Base-by-base conservation (phyloP, 768 basidiomycete genomes). In the Sporobolomyces roseus region DNA sequence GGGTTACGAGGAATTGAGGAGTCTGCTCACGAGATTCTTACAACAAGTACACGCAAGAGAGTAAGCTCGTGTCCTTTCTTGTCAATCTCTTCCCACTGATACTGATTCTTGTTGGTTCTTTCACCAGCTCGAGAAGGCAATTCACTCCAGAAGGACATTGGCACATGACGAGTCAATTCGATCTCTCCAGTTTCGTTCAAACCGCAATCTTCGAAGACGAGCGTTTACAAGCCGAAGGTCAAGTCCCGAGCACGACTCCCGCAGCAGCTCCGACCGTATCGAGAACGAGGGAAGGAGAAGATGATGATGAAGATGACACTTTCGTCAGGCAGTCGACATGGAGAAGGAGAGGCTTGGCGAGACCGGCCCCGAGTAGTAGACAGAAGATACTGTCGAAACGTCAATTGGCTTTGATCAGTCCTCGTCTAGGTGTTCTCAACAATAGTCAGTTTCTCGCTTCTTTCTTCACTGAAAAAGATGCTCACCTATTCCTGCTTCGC, bases 131-230 rank as follows among this genome's bases (percentile, higher is more conserved):
- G 35, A 80, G 93, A 36, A 83, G 86, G 63, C 84, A 86, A 0
- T 98, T 99, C 79, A 86, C 88, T 36, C 88, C 90, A 0, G 79
- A 83, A 4, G 87, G 86, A 35, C 90, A 93, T 73, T 99, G 93
- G 93, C 83, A 92, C 21, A 84, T 80, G 80, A 79, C 79, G 8
- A 80, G 81, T 32, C 81, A 84, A 43, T 79, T 84, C n/a, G 87
- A 89, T 70, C 79, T 88, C 73, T 75, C 76, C 13, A 83, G 84
- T 0, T 99, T 99, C 77, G 83, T 93, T 14, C 89, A 93, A 65
- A 92, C 93, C 4, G 94, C 89, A 12, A 82, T 92, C 43, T 81
- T 83, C 62, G 90, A 91, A 77, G 89, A 90, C 66, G 83, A 83
- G 61, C 82, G 76, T n/a, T 71, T 80, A 10, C 75, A 78, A 19